Evolutionary conservation across 495 filamentous ascomycete genomes (phyloP), one percentile per base, ranked within the genome.

Genomic region (Trichoderma erinaceum): DNA sequence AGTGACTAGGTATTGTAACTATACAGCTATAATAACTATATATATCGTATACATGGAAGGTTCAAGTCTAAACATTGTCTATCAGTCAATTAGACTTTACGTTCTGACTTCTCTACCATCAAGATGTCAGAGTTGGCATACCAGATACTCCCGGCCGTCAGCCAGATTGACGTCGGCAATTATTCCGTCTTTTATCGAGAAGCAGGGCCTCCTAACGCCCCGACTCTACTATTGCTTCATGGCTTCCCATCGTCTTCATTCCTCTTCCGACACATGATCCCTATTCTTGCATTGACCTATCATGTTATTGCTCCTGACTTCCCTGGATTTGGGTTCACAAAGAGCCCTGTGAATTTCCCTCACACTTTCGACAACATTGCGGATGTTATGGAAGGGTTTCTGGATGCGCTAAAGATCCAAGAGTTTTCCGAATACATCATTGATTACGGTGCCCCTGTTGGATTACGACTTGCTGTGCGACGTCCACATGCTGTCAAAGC

Each of bases 371-470:
- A 75, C 38, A 80, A 73, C 69, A 73, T 86, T 4, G 75, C 85
- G 6, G 73, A 56, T 29, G 83, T 81, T 18, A 78, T 87, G 10
- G 72, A 69, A 6, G 78, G 75, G 7, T 85, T 87, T 67, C 73
- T 86, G 25, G 76, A 80, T 27, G 71, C 74, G 21, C 76, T 86
- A 15, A 68, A 73, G 12, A 74, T 88, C 58, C 71, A 66, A 13
- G 80, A 77, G 44, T 88, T 83, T 74, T 76, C 80, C 27, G 70
- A 88, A 29, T 90, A 87, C 75, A 82, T 89, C 68, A 89, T 89
- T 72, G 87, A 90, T 76, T 89, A 89, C 74, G 87, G 87, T 43
- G 85, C 87, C 0, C 86, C 87, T 0, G 79, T 78, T 16, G 87
- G 80, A 2, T 73, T 88, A 12, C 79, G 84, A 5, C 74, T 88